Evolutionary conservation across 2,329 filamentous ascomycete species (phyloP).

Genomic region (Sporothrix brunneoviolacea): DNA sequence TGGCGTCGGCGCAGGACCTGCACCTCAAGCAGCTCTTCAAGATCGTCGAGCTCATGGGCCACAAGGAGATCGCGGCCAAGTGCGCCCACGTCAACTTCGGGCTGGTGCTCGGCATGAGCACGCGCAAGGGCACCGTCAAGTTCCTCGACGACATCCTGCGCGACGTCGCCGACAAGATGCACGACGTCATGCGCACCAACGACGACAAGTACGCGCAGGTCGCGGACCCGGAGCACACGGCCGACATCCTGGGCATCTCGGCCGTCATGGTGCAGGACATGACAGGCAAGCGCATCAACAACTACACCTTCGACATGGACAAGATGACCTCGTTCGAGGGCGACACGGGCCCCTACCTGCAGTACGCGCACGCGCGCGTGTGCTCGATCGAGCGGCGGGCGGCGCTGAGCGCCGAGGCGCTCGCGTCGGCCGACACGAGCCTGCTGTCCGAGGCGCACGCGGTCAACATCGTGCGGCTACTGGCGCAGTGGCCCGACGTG

Average conservation of each 20-base stretch:
- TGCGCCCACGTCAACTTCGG: conserved; percentile 73
- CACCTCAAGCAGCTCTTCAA: conserved; percentile 72
- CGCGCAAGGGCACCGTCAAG: conserved; percentile 66
- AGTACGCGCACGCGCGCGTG: conserved; percentile 73
- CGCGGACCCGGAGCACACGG: conserved; percentile 70
- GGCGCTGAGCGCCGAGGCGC: conserved; percentile 46
- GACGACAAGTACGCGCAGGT: conserved; percentile 85
- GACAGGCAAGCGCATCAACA: conserved; percentile 74
- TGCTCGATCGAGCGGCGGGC: conserved; percentile 56
- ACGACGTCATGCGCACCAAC: conserved; percentile 93
- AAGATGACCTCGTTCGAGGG: conserved; percentile 79
- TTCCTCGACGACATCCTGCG: conserved; percentile 66
- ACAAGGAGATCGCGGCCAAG: conserved; percentile 60
- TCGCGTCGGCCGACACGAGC: conserved; percentile 57
- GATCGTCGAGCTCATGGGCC: conserved; percentile 65
- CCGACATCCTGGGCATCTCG: conserved; percentile 86
- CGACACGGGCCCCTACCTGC: conserved; percentile 77
- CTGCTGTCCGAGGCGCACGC: conserved; percentile 68
- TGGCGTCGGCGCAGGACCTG: conserved; percentile 64
- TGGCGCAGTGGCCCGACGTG: conserved; percentile 82
- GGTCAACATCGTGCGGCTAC: conserved; percentile 62
- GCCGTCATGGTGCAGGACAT: conserved; percentile 98
- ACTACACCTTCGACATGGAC: conserved; percentile 70
- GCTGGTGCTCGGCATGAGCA: conserved; percentile 64
- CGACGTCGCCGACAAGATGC: conserved; percentile 90